A percentile compares a stretch with the other conserved stretches of the same genome.
Evolutionary conservation across 805 yeast species (phyloP).

Genomic region (Candida sonorensis): DNA sequence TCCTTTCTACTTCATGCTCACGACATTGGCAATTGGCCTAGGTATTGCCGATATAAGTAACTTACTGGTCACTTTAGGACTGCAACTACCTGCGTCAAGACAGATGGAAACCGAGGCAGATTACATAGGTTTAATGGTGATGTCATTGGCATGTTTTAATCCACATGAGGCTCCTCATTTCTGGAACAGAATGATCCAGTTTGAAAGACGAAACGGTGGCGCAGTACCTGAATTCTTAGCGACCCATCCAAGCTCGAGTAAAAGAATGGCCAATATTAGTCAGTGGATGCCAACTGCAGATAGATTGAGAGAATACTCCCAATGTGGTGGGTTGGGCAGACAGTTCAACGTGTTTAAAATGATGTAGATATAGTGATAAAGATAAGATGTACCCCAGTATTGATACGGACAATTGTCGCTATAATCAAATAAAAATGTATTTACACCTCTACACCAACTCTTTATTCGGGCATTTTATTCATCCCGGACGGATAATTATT

Average conservation of each 20-base stretch:
- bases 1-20: conserved; percentile 59
- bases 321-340: conserved; percentile 25
- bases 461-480: no score
- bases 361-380: neutral
- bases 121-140: conserved; percentile 83
- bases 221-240: conserved; percentile 56
- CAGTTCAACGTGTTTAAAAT: conserved; percentile 8
- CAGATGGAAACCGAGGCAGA: conserved; percentile 97
- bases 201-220: conserved; percentile 33
- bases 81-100: conserved; percentile 81
- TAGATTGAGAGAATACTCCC: conserved; percentile 32
- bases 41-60: conserved; percentile 59
- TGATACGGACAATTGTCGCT: no score
- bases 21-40: conserved; percentile 42
- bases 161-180: conserved; percentile 67
- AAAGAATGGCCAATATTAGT: conserved; percentile 61
- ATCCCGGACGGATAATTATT: no score
- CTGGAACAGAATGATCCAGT: conserved; percentile 75
- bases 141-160: conserved; percentile 85
- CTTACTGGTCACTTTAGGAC: conserved; percentile 42
- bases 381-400: no score
- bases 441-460: no score
- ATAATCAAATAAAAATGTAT: no score
- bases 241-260: conserved; percentile 84
- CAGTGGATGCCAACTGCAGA: conserved; percentile 62